Evolutionary conservation across 331 rosid genomes (phyloP).

Genomic region (Ulmus americana): DNA sequence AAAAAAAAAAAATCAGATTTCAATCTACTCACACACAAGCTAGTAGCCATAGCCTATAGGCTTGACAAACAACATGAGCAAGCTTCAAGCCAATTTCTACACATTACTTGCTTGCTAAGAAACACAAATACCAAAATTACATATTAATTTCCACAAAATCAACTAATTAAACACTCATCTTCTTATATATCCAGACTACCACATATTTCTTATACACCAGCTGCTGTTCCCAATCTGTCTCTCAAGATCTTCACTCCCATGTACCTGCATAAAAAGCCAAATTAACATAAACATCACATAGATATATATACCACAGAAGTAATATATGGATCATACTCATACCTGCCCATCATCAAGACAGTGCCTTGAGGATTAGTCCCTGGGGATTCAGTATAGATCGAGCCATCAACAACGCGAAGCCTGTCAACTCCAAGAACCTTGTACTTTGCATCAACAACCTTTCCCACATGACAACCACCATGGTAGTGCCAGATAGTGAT

Average conservation of each 20-base stretch:
- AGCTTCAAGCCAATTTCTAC: slow-evolving; percentile 21
- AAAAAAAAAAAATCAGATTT: not conserved
- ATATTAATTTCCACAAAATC: slow-evolving; percentile 14
- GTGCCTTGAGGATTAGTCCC: slow-evolving; percentile 98
- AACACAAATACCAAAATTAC: slow-evolving; percentile 23
- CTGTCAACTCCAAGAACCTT: slow-evolving; percentile 70
- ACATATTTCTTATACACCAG: slow-evolving; percentile 42
- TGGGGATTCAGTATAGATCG: slow-evolving; percentile 64
- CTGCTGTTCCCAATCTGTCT: slow-evolving; percentile 60
- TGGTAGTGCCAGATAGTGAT: slow-evolving; percentile 98
- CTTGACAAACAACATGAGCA: slow-evolving; percentile 5
- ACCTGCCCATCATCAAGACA: slow-evolving; percentile 99
- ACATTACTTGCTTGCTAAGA: slow-evolving; percentile 30
- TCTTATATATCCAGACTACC: slow-evolving; percentile 8
- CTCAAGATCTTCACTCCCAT: slow-evolving; percentile 84
- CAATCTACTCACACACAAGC: not conserved
- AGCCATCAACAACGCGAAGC: slow-evolving; percentile 75
- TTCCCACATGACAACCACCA: slow-evolving; percentile 86
- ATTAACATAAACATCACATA: too few species aligned
- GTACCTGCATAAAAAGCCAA: slow-evolving; percentile 51
- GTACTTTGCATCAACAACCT: slow-evolving; percentile 53
- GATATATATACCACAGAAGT: not conserved
- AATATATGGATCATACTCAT: not conserved
- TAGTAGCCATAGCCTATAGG: not conserved
- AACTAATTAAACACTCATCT: slow-evolving; percentile 22